Conservation (phyloP, 2,329 filamentous ascomycete species). For the Grosmannia clavigera region DNA sequence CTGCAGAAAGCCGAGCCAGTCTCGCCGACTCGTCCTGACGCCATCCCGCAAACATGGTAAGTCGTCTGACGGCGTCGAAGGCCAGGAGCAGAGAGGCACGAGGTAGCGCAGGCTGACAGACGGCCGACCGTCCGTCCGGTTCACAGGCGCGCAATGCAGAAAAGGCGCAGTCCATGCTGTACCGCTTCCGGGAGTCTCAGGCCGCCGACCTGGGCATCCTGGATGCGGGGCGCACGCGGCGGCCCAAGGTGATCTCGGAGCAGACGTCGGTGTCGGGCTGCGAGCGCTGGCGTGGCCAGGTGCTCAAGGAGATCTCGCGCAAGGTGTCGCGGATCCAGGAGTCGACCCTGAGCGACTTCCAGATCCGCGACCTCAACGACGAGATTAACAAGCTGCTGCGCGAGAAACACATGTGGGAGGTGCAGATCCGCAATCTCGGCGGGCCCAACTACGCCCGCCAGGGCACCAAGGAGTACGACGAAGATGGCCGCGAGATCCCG, state of each 20-base stretch:
- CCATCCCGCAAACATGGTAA: neutral
- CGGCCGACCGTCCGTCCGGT: neutral
- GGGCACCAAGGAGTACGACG: slow-evolving; percentile 54
- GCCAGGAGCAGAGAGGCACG: neutral
- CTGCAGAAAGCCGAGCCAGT: neutral
- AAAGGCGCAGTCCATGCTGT: slow-evolving; percentile 99
- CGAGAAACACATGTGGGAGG: slow-evolving; percentile 98
- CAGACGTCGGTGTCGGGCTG: slow-evolving; percentile 73
- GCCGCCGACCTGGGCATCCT: slow-evolving; percentile 93
- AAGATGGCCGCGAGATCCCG: slow-evolving; percentile 57
- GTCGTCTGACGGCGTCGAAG: neutral
- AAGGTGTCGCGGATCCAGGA: slow-evolving; percentile 97
- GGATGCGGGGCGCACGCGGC: slow-evolving; percentile 77
- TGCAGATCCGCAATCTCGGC: slow-evolving; percentile 89
- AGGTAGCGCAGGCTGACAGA: neutral
- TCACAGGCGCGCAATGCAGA: slow-evolving; percentile 83
- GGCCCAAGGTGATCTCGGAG: slow-evolving; percentile 82
- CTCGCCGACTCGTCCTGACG: neutral
- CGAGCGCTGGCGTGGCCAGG: slow-evolving; percentile 97
- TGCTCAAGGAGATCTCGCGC: slow-evolving; percentile 91
- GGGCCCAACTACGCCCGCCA: slow-evolving; percentile 88
- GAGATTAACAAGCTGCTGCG: slow-evolving; percentile 99
- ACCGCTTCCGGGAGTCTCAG: slow-evolving; percentile 96
- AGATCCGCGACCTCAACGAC: slow-evolving; percentile 94
- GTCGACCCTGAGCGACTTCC: slow-evolving; percentile 79